These are phyloP conservation scores for Termitomyces titanicus DNA, from an alignment of 768 basidiomycete species.

Conservation along the genomic window DNA sequence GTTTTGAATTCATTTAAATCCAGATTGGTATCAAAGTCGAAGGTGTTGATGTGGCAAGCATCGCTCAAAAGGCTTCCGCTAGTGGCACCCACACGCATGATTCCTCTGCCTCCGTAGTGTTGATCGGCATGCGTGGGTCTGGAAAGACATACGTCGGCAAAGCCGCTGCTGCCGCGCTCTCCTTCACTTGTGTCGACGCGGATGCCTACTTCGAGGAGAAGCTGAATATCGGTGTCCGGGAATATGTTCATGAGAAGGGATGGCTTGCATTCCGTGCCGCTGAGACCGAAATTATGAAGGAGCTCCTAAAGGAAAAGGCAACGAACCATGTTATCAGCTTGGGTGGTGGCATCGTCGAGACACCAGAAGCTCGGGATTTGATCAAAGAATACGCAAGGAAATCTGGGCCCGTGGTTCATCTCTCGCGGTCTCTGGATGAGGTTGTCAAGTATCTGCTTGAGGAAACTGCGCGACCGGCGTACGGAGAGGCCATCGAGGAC, in stretches of 20 bases:
- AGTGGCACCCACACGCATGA: slow-evolving; percentile 28
- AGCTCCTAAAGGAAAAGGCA: slow-evolving; percentile 57
- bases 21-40: slow-evolving; percentile 88
- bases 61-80: slow-evolving; percentile 36
- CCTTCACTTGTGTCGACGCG: slow-evolving; percentile 77
- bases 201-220: slow-evolving; percentile 73
- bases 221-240: slow-evolving; percentile 56
- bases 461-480: slow-evolving; percentile 81
- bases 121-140: slow-evolving; percentile 84
- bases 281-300: slow-evolving; percentile 66
- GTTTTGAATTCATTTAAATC: neutral
- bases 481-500: slow-evolving; percentile 81
- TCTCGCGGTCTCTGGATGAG: slow-evolving; percentile 76
- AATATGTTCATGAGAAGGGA: slow-evolving; percentile 78
- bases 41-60: slow-evolving; percentile 69
- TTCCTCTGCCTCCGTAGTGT: slow-evolving; percentile 15
- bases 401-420: slow-evolving; percentile 77
- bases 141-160: slow-evolving; percentile 90
- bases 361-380: slow-evolving; percentile 64
- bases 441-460: slow-evolving; percentile 76
- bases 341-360: slow-evolving; percentile 95
- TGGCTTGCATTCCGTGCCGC: slow-evolving; percentile 89
- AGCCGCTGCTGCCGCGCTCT: slow-evolving; percentile 69
- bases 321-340: slow-evolving; percentile 78
- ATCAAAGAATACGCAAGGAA: slow-evolving; percentile 60